phyloP scores from a whole-genome alignment of 2,329 filamentous ascomycete species.

The Dothideomycetes sp. region DNA sequence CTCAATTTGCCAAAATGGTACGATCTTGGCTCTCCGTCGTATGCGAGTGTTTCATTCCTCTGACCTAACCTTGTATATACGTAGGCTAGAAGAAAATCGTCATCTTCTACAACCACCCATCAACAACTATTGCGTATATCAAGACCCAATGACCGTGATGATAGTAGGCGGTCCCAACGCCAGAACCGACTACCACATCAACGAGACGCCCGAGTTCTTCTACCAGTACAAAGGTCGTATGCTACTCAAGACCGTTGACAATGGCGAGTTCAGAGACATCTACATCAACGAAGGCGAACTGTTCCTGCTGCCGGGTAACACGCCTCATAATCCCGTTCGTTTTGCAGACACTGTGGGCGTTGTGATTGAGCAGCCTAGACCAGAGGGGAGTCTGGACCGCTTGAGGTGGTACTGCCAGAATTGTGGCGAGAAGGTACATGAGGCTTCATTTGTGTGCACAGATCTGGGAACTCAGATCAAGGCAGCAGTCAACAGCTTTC shows the following conservation, averaged over 20 bases:
- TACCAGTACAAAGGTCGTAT: constrained; percentile 91
- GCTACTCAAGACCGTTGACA: constrained; percentile 84
- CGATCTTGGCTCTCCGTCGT: not conserved
- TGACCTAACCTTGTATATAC: not conserved
- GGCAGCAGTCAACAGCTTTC: constrained; percentile 74
- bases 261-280: constrained; percentile 62
- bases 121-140: constrained; percentile 96
- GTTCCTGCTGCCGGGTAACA: constrained; percentile 86
- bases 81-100: constrained; percentile 79
- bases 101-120: constrained; percentile 88
- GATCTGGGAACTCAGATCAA: constrained; percentile 94
- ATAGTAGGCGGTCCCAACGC: constrained; percentile 94
- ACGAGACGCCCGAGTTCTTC: constrained; percentile 93
- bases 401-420: constrained; percentile 82
- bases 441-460: constrained; percentile 77
- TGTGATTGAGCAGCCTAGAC: constrained; percentile 78
- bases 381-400: constrained; percentile 57
- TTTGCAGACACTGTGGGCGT: constrained; percentile 91
- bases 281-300: constrained; percentile 87
- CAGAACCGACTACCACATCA: constrained; percentile 97
- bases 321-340: constrained; percentile 90
- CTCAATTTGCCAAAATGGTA: constrained; percentile 36
- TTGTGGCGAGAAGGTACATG: constrained; percentile 66
- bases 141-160: constrained; percentile 74
- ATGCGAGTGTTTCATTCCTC: no score